Evolutionary conservation across 2,329 filamentous ascomycete genomes (phyloP), one percentile per base, ranked within the genome.

Genomic region (Blastomyces parvus): DNA sequence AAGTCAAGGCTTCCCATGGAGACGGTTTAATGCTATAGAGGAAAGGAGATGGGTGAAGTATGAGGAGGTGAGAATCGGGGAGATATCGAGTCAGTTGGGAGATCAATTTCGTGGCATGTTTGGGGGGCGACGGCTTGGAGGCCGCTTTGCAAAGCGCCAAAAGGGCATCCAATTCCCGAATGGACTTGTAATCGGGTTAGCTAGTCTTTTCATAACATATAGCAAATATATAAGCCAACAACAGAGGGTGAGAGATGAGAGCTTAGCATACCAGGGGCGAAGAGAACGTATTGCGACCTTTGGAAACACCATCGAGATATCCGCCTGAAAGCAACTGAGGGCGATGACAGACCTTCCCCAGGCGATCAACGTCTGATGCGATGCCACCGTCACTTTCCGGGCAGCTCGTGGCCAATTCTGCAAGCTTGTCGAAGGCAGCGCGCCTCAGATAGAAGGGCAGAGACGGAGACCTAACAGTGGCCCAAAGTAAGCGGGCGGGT

Each of bases 131-230:
- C 33, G 97, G 82, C 30, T 86, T 83, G 3, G 91, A 88, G 3
- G 92, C 90, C 61, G 93, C 90, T 77, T 92, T 93, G 80, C 93
- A 97, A 33, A 99, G 82, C 53, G 94, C 91, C 33, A 97, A 79
- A 33, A 99, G 83, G 61, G 96, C 89, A 75, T 99, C 93, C 69
- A 96, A 88, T 80, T 99, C 95, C 70, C 90, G 87, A 62, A 92
- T 86, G 61, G 87, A 90, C 91, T 95, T 65, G 58, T 44, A 22
- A 27, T 27, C 61, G 56, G 65, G 33, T 60, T 50, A 60, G 48
- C 14, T 27, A 36, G 62, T 50, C 50, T 59, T 30, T 57, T 40
- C 55, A 19, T 36, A 36, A 42, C 9, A 25, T 30, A 58, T 57
- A 42, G 4, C 50, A 55, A 22, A 33, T 17, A 30, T 19, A 55